Evolutionary conservation across 176 grass and related monocot species (phyloP), one percentile per base, ranked within the genome.

Genomic region (Zea luxurians): DNA sequence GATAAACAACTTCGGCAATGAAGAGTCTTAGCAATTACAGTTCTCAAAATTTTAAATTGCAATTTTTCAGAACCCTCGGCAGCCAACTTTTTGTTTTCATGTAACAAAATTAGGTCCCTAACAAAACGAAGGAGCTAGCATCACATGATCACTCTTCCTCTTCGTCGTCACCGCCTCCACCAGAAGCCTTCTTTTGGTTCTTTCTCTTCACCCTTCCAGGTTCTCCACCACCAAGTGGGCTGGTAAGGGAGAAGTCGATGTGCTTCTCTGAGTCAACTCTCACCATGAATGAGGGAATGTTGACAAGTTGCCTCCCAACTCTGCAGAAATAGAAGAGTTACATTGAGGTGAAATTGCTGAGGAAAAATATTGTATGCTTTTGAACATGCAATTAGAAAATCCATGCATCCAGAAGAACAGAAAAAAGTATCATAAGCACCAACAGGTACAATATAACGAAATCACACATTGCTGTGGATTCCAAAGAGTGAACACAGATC

Each of bases 251-350:
- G 71, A 94, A 94, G 61, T 89, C 91, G 1, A 91, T 84, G 68
- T 94, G 91, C 80, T 94, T 94, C 73, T 88, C 82, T n/a, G 91
- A 86, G 66, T 94, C 86, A 35, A 90, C 7, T 76, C 91, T 88
- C 47, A 94, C 91, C 88, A 94, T 86, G 83, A 94, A 94, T 0
- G 88, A 94, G 17, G 91, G 83, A 73, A 91, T 94, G 83, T 89
- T 91, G 13, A 94, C 91, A 84, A 91, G 75, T 67, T 94, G 91
- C 71, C 88, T 82, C 21, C 86, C 92, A 71, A 94, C 92, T 81
- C 88, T 94, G 80, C 58, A 84, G 3, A 74, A 64, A 13, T 34
- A 37, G 6, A 60, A 27, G 62, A 3, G 13, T 67, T 49, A 57
- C 6, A 50, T 45, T 55, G 4, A n/a, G 4, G 17, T n/a, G 4